phyloP scores from a whole-genome alignment of 108 stramenopile species.

The Skeletonema potamos region DNA sequence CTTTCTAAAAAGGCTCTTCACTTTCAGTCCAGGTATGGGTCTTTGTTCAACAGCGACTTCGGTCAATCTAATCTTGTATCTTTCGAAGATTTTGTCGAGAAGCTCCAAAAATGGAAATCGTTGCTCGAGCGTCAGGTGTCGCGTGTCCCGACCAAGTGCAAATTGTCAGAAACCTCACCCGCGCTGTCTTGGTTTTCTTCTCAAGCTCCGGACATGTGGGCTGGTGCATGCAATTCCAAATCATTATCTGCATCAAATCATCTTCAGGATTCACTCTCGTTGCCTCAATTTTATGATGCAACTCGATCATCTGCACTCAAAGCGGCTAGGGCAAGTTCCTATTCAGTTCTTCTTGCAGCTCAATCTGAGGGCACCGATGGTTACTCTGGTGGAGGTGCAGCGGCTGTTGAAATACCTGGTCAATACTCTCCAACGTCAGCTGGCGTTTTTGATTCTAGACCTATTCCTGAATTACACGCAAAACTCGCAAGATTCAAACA shows the following conservation, averaged over 20 bases:
- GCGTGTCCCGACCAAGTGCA: constrained; percentile 53
- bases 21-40: constrained; percentile 71
- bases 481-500: constrained; percentile 76
- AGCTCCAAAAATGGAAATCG: constrained; percentile 70
- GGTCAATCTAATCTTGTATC: not conserved
- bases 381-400: constrained; percentile 74
- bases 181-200: constrained; percentile 67
- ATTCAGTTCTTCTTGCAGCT: constrained; percentile 44
- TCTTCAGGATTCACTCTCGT: constrained; percentile 24
- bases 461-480: constrained; percentile 81
- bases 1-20: constrained; percentile 65
- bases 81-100: constrained; percentile 44
- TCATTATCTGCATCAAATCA: constrained; percentile 21
- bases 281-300: constrained; percentile 23
- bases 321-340: constrained; percentile 63
- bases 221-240: constrained; percentile 51
- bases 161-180: constrained; percentile 67
- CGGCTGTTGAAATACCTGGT: constrained; percentile 86
- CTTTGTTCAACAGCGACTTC: constrained; percentile 73
- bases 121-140: constrained; percentile 67
- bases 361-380: constrained; percentile 73
- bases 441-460: constrained; percentile 56
- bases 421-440: constrained; percentile 76
- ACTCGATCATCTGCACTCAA: constrained; percentile 66
- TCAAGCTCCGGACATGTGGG: constrained; percentile 77